These are phyloP conservation scores for Aspergillus persii DNA, from an alignment of 2,329 filamentous ascomycete species.

Conservation along the genomic window DNA sequence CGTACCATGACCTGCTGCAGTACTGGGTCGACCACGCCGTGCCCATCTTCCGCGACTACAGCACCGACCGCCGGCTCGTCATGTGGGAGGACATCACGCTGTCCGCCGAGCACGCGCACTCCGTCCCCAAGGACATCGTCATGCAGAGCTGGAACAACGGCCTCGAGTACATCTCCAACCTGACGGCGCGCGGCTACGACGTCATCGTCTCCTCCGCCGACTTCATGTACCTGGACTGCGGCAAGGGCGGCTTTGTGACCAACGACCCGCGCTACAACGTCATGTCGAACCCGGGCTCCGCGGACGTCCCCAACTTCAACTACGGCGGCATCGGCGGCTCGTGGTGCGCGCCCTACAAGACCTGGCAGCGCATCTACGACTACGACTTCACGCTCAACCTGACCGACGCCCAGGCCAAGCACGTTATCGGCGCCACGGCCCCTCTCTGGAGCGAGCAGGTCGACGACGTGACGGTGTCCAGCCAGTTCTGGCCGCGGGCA, in stretches of 20 bases:
- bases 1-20: conserved; percentile 53
- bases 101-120: conserved; percentile 44
- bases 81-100: conserved; percentile 59
- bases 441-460: conserved; percentile 57
- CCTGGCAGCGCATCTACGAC: conserved; percentile 60
- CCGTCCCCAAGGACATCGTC: conserved; percentile 52
- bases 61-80: conserved; percentile 50
- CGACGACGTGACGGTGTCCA: conserved; percentile 52
- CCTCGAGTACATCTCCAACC: conserved; percentile 50
- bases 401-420: conserved; percentile 46
- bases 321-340: conserved; percentile 54
- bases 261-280: conserved; percentile 59
- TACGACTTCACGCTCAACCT: conserved; percentile 56
- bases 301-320: conserved; percentile 51
- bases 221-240: conserved; percentile 59
- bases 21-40: conserved; percentile 54
- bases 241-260: conserved; percentile 52
- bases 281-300: conserved; percentile 50
- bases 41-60: conserved; percentile 49
- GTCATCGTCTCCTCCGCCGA: conserved; percentile 57
- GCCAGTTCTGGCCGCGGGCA: conserved; percentile 56
- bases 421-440: conserved; percentile 52
- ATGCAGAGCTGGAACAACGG: conserved; percentile 58
- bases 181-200: conserved; percentile 52
- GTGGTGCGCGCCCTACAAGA: conserved; percentile 61